Evolutionary conservation across 495 filamentous ascomycete species (phyloP), one percentile per base, ranked within the genome.

Genomic region (Aspergillus affinis): DNA sequence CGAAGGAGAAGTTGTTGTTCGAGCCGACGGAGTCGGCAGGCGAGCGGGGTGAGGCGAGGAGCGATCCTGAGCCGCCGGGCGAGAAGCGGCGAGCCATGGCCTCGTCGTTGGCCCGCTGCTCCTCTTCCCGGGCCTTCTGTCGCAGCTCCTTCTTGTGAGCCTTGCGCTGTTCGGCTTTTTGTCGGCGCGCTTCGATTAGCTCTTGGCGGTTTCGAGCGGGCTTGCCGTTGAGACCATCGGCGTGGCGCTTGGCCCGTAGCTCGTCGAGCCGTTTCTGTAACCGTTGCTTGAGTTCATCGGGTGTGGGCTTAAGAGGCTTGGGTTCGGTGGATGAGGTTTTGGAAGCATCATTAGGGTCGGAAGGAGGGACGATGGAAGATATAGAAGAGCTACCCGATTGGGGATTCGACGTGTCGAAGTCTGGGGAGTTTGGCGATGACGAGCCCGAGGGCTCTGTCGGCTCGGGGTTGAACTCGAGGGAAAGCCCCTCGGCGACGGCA

Each of bases 81-180:
- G 78, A 81, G 66, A 81, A 81, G 20, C 78, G 77, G 8, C 75
- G 74, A 60, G 86, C 82, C 54, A 92, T 83, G 52, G 83, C 84
- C 65, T 90, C 88, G 63, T 89, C 87, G 44, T 84, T 83, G 55
- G 84, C 82, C 20, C 75, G 81, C 55, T 88, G 82, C 66, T 92
- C 90, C 65, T 92, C 89, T 56, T 88, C 81, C 70, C 88, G 91
- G 27, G 88, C 88, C 57, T 89, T 83, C 61, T 81, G 79, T 15
- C 92, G 81, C 48, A 90, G 69, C 51, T 90, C 87, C 69, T 95
- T 92, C 76, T 96, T 98, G 71, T 91, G 89, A 44, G 87, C 86
- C 71, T 90, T 91, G 47, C 92, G 87, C 65, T 90, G 82, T 53
- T 90, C 86, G 69, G 93, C 91, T 75, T 96, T 97, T 68, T 88